Base-by-base conservation (phyloP, 768 basidiomycete genomes). In the Termitomyces sp. region DNA sequence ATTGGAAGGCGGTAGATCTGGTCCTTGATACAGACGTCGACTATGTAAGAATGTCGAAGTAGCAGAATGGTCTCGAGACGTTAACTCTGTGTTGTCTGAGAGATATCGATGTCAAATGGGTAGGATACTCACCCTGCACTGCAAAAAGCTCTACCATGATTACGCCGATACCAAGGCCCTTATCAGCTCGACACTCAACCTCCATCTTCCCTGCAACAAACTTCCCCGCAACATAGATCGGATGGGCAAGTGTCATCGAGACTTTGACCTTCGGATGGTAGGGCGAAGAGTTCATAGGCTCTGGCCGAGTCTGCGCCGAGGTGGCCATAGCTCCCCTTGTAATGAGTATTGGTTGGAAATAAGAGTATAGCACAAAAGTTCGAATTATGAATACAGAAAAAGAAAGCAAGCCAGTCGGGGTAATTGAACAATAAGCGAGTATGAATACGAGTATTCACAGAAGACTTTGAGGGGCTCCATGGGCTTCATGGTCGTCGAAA, bases 271-370 rank as follows among this genome's bases (percentile, higher is more conserved):
- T 93, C 27, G 89, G 75, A 69, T 92, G 91, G 67, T 86, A 77
- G 0, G 85, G 79, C n/a, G 84, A 82, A 31, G 87, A 85, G 71
- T 93, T 92, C 90, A 92, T 92, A 12, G 88, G 87, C 72, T 82
- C 80, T 41, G 73, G 71, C 38, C 72, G 60, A 41, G 65, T 63
- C 56, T 66, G 67, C 12, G 55, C 56, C 17, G 63, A 58, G 10
- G 49, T n/a, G 1, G 37, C 48, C 61, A 62, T 62, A 21, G 31
- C 23, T 23, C 49, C 11, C 32, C 37, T 16, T n/a, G 19, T 27
- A 42, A 53, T 3, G 11, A 35, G 25, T 34, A 34, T 48, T 37
- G 25, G 41, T 48, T 48, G 32, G 29, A 40, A 37, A 35, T 31
- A 44, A 17, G 35, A 34, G 48, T 54, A 44, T 42, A 53, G 38